These are phyloP conservation scores for Pseudopyricularia javanii DNA, from an alignment of 2,329 filamentous ascomycete genomes.

Conservation along the genomic window DNA sequence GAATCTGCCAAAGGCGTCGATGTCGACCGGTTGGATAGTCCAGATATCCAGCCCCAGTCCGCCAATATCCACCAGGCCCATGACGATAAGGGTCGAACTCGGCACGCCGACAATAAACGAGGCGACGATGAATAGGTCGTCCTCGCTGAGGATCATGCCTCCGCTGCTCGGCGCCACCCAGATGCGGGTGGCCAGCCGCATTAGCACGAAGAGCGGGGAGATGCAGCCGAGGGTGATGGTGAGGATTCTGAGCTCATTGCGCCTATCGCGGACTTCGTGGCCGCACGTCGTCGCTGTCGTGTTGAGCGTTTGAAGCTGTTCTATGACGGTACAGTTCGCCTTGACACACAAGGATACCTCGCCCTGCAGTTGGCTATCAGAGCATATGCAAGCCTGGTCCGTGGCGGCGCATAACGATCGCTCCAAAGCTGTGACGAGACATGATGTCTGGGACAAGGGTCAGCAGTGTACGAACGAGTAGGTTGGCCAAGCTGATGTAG, in stretches of 20 bases:
- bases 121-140: slow-evolving; percentile 21
- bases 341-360: neutral
- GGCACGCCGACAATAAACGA: slow-evolving; percentile 15
- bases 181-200: slow-evolving; percentile 23
- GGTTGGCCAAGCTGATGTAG: too few species aligned
- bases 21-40: slow-evolving; percentile 26
- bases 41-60: slow-evolving; percentile 39
- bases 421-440: neutral
- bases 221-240: slow-evolving; percentile 18
- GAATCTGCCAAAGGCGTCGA: slow-evolving; percentile 28
- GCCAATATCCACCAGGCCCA: slow-evolving; percentile 17
- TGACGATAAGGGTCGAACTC: slow-evolving; percentile 16
- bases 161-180: slow-evolving; percentile 14
- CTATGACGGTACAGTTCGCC: neutral
- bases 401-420: neutral
- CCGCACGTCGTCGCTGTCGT: slow-evolving; percentile 13
- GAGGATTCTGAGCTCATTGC: slow-evolving; percentile 17
- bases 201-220: slow-evolving; percentile 20
- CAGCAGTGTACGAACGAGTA: neutral
- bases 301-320: slow-evolving; percentile 5
- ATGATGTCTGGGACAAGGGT: neutral
- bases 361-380: neutral
- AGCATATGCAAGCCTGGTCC: slow-evolving; percentile 1
- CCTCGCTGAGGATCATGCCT: slow-evolving; percentile 14
- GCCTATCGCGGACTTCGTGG: slow-evolving; percentile 14